A percentile compares a stretch with the other conserved stretches of the same genome.
Conservation (phyloP, 345 rosid species). For the Excoecaria cochinchinensis region DNA sequence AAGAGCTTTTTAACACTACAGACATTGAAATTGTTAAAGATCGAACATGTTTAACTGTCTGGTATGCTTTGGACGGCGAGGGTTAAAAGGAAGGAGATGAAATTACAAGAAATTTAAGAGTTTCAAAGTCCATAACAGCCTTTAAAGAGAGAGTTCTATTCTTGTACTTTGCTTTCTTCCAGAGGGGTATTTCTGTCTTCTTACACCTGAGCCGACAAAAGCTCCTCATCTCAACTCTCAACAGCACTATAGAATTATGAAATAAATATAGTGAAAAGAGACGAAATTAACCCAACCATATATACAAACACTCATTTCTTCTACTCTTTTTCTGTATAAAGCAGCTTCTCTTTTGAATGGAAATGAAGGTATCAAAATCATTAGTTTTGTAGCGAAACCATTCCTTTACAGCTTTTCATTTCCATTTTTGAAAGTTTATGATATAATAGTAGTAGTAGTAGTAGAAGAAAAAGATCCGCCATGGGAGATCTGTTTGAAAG, state of each 20-base stretch:
- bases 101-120: neutral
- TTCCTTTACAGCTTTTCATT: neutral
- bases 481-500: constrained; percentile 29
- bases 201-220: neutral
- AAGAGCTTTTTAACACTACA: too few species aligned
- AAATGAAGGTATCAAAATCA: neutral
- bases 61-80: neutral
- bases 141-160: neutral
- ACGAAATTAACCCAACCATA: too few species aligned
- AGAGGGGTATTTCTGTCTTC: neutral
- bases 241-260: too few species aligned
- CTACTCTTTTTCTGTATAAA: neutral
- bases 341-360: neutral
- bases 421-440: neutral
- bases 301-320: neutral
- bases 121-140: too few species aligned
- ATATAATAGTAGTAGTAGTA: too few species aligned
- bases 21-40: neutral
- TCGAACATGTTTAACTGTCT: neutral
- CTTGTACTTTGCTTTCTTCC: too few species aligned
- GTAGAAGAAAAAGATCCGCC: neutral
- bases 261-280: too few species aligned
- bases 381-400: neutral
- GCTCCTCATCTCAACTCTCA: neutral
- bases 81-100: neutral